These are phyloP conservation scores for Spinellus fusiger DNA, from an alignment of 192 early-diverging fungal genomes.

Conservation along the genomic window DNA sequence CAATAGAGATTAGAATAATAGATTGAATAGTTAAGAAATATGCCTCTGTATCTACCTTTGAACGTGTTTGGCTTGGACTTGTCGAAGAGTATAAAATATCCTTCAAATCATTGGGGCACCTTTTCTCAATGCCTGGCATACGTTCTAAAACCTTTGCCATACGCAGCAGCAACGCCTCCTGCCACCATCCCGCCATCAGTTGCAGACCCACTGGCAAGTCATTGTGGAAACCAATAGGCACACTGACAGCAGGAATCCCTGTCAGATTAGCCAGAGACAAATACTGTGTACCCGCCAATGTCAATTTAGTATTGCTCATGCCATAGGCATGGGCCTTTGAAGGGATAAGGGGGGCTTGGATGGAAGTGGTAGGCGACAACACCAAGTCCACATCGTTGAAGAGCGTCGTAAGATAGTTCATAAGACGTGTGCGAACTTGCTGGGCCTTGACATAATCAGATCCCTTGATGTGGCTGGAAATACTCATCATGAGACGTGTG, in stretches of 20 bases:
- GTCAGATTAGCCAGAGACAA: conserved; percentile 56
- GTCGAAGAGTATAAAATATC: too few species aligned
- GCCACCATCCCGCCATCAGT: conserved; percentile 64
- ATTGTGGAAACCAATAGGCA: conserved; percentile 52
- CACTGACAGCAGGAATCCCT: conserved; percentile 57
- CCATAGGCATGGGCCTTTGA: conserved; percentile 38
- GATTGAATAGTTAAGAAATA: too few species aligned
- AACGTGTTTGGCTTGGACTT: too few species aligned
- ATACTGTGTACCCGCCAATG: conserved; percentile 52
- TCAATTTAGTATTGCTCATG: conserved; percentile 46
- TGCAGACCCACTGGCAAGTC: conserved; percentile 62
- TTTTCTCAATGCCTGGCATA: conserved; percentile 28
- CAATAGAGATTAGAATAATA: too few species aligned
- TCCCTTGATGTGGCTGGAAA: conserved; percentile 27
- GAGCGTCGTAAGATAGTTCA: conserved; percentile 39
- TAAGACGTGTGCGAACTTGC: conserved; percentile 48
- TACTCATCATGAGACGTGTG: conserved; percentile 33
- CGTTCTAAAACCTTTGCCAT: conserved; percentile 52
- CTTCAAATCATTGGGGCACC: conserved; percentile 27
- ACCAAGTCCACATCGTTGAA: conserved; percentile 58
- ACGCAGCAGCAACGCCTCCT: conserved; percentile 56
- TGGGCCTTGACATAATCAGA: conserved; percentile 48
- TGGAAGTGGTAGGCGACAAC: conserved; percentile 53
- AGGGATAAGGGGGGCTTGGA: conserved; percentile 49
- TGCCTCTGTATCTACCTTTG: too few species aligned